These are phyloP conservation scores for Venturia nashicola DNA, from an alignment of 2,329 filamentous ascomycete species.

Conservation along the genomic window DNA sequence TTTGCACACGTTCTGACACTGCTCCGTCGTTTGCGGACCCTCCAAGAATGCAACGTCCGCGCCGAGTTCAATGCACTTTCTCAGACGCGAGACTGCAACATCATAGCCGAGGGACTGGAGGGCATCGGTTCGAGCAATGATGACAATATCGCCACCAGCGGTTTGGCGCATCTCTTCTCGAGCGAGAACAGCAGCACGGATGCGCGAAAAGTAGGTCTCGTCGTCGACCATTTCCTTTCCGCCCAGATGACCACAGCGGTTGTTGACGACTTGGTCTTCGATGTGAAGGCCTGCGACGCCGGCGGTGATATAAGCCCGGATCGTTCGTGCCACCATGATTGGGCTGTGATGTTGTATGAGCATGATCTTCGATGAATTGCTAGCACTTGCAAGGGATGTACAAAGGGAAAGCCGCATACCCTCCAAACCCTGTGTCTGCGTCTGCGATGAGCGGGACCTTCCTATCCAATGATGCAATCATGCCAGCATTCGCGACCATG, in stretches of 20 bases:
- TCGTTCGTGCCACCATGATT: conserved; percentile 6
- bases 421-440: conserved; percentile 16
- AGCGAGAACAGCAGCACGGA: conserved; percentile 42
- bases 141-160: conserved; percentile 43
- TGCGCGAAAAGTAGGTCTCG: conserved; percentile 39
- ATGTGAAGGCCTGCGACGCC: conserved; percentile 50
- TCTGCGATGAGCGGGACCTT: conserved; percentile 15
- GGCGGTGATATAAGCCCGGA: conserved; percentile 1
- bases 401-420: not conserved
- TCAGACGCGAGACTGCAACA: conserved; percentile 39
- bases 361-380: not conserved
- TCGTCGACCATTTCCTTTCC: conserved; percentile 47
- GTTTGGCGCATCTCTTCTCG: conserved; percentile 22
- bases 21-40: conserved; percentile 39
- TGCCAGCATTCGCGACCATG: conserved; percentile 15
- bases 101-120: conserved; percentile 45
- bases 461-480: conserved; percentile 12
- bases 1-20: conserved; percentile 34
- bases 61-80: conserved; percentile 38
- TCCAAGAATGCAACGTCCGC: conserved; percentile 51
- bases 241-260: conserved; percentile 52
- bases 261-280: conserved; percentile 51
- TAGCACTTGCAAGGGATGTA: not conserved
- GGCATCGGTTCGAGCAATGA: conserved; percentile 54
- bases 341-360: not conserved